Base-by-base conservation (phyloP, 495 filamentous ascomycete genomes). In the Daldinia grandis region DNA sequence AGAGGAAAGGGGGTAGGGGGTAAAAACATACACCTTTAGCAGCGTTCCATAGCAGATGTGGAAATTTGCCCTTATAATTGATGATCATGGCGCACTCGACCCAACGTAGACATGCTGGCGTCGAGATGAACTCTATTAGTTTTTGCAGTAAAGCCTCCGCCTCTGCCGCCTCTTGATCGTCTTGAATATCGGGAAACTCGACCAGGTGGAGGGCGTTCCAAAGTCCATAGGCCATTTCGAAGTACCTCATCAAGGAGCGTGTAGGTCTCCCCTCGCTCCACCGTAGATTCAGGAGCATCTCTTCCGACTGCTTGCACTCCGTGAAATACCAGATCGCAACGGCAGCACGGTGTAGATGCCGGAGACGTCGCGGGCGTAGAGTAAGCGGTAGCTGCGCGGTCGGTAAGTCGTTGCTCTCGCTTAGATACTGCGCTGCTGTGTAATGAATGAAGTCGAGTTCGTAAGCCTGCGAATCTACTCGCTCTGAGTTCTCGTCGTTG, bases 151-250 rank as follows among this genome's bases (percentile, higher is more conserved):
- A 27, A 42, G 19, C 27, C 35, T 40, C 31, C 27, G 66, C 62
- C 37, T 64, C 53, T 35, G 27, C 10, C 8, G 70, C 64, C 37
- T 74, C 72, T 17, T 55, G 37, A 0, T 14, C 17, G 50, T 76
- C 62, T 2, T 69, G 64, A 9, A 68, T 63, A 1, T 37, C 53
- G n/a, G 63, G 74, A 30, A 72, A 62, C 15, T 59, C 17, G 47
- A 10, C n/a, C 5, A 76, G 42, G 9, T 64, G 47, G 0, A 77
- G 62, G 4, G 74, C 68, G 37, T 60, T 65, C 64, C 68, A 74
- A 25, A 77, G 50, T 1, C 75, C 74, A 51, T 75, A 77, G 6
- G 68, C 64, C 71, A 77, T 76, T 37, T 77, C 68, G 44, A 76
- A 76, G 53, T 75, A 76, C 30, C 40, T 37, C 9, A 62, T 42